Conservation (phyloP, 768 basidiomycete genomes). For the Coprinopsis cinerea region DNA sequence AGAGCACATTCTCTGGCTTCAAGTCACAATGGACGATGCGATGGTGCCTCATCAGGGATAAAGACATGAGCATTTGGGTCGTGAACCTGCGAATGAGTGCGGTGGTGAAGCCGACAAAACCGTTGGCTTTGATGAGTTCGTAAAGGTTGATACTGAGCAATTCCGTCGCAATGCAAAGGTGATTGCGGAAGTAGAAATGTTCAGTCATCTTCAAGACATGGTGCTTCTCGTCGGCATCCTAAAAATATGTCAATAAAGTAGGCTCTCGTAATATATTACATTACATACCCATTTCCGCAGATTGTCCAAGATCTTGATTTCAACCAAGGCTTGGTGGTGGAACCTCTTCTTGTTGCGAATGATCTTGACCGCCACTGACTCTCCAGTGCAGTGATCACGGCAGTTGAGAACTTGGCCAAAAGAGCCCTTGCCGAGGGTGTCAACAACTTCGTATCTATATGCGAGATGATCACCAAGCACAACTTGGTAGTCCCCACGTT, state of each 20-base stretch:
- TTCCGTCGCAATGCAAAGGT: slow-evolving; percentile 98
- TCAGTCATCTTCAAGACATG: slow-evolving; percentile 98
- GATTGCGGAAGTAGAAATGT: slow-evolving; percentile 95
- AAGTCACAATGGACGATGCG: slow-evolving; percentile 98
- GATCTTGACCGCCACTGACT: slow-evolving; percentile 98
- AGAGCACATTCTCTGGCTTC: slow-evolving; percentile 97
- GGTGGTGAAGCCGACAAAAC: slow-evolving; percentile 97
- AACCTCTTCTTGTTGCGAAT: slow-evolving; percentile 99
- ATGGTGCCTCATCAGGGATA: slow-evolving; percentile 93
- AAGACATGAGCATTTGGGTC: slow-evolving; percentile 87
- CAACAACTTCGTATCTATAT: slow-evolving; percentile 93
- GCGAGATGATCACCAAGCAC: slow-evolving; percentile 89
- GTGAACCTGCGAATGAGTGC: slow-evolving; percentile 93
- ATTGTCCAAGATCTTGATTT: slow-evolving; percentile 97
- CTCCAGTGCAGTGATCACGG: slow-evolving; percentile 90
- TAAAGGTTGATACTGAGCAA: slow-evolving; percentile 97
- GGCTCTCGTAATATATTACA: neutral
- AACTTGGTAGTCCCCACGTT: slow-evolving; percentile 93
- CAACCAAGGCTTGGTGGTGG: slow-evolving; percentile 97
- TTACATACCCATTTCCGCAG: slow-evolving; percentile 91
- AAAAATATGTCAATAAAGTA: neutral
- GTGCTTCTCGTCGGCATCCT: slow-evolving; percentile 97
- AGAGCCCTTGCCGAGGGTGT: slow-evolving; percentile 93
- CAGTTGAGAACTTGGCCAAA: slow-evolving; percentile 97
- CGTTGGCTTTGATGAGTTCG: slow-evolving; percentile 98